Evolutionary conservation across 1,284 basidiomycete genomes (phyloP), one percentile per base, ranked within the genome.

Genomic region (Cryptococcus sp.): DNA sequence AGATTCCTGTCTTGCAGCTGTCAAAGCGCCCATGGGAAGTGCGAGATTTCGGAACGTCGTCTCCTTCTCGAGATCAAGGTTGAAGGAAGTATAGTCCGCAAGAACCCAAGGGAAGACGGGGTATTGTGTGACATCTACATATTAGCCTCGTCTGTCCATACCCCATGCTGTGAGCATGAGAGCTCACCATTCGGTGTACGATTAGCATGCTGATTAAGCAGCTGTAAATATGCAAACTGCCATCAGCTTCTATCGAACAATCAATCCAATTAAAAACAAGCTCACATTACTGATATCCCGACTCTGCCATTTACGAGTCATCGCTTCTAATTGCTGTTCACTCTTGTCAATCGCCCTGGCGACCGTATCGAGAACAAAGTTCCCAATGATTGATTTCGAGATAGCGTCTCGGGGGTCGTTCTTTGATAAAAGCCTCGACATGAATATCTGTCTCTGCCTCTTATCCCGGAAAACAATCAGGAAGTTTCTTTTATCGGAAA

Each of bases 1-100:
- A 3, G 85, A 85, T 56, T 86, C 85, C 39, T 81, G 76, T 9
- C 92, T 82, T 22, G 81, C 81, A 7, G 81, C 77, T 0, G 87
- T 90, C 40, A 96, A 79, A 1, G 91, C 91, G 1, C 93, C 93
- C 91, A 97, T 98, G 0, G 93, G 92, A 54, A 85, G 83, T 1
- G 84, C 82, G 7, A 97, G 78, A 66, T 67, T 59, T 60, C 93
- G 82, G 72, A 84, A 97, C 0, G 83, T 82, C 2, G 80, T 77
- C 14, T 80, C 78, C 13, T 82, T 80, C 2, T 77, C 79, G 13
- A 97, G 73, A 66, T 97, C 86, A 28, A 97, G 77, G 2, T 74
- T 79, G 10, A 82, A 75, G 1, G 91, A 93, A 0, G 80, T 79
- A 64, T 96, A 97, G 64, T 97, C 91, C 52, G 85, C 80, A 40